These are phyloP conservation scores for Exophiala calicioides DNA, from an alignment of 2,329 filamentous ascomycete genomes.

Conservation along the genomic window DNA sequence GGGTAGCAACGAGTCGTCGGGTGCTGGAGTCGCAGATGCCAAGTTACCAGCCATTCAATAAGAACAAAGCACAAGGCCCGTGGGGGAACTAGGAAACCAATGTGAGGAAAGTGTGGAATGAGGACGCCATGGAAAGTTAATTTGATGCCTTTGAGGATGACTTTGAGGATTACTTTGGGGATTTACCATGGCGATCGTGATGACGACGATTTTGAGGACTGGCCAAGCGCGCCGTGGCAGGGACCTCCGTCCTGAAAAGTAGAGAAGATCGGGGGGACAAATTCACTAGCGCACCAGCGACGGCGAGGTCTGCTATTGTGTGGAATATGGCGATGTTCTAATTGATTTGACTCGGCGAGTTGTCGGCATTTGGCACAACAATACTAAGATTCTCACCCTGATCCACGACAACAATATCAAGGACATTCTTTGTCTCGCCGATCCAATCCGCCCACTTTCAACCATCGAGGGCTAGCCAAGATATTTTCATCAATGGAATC, in stretches of 20 bases:
- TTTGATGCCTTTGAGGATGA: conserved; percentile 1
- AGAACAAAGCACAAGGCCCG: neutral
- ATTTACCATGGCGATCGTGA: neutral
- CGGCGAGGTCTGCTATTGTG: too few relatives aligned
- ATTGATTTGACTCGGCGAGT: too few relatives aligned
- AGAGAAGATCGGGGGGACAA: too few relatives aligned
- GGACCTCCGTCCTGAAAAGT: conserved; percentile 1
- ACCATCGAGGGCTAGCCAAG: neutral
- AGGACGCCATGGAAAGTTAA: neutral
- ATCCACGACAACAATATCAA: conserved; percentile 12
- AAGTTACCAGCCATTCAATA: neutral
- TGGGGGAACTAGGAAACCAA: neutral
- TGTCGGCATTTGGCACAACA: conserved; percentile 5
- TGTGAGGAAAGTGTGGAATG: neutral
- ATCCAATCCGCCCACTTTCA: neutral
- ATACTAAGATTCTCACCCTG: neutral
- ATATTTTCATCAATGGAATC: neutral
- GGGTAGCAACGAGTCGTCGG: neutral
- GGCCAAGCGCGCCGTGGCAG: neutral
- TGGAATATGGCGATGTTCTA: too few relatives aligned
- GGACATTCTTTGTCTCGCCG: conserved; percentile 5
- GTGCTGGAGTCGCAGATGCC: neutral
- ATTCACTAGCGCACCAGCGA: too few relatives aligned
- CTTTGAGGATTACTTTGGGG: neutral
- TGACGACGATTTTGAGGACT: neutral